Percentiles rank a stretch among this genome's conserved stretches.
phyloP scores from a whole-genome alignment of 2,329 filamentous ascomycete genomes.

The Akanthomyces lecanii region DNA sequence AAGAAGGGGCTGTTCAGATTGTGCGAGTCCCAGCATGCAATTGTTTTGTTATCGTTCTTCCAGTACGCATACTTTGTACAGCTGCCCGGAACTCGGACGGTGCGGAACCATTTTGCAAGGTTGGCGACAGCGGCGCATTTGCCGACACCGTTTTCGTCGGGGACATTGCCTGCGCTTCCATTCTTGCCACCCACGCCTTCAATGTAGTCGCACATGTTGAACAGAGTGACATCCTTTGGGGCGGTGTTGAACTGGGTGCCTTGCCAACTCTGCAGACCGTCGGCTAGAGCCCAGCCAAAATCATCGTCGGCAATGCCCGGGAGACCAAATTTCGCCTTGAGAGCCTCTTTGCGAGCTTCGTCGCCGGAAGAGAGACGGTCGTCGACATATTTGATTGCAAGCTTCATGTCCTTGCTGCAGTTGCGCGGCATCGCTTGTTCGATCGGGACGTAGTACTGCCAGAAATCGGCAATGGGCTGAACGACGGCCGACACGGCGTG shows the following conservation, averaged over 20 bases:
- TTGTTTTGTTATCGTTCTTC: not conserved
- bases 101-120: constrained; percentile 9
- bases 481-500: constrained; percentile 75
- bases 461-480: constrained; percentile 70
- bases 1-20: constrained; percentile 2
- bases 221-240: constrained; percentile 29
- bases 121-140: not conserved
- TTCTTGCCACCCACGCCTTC: constrained; percentile 19
- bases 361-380: constrained; percentile 16
- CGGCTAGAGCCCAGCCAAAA: constrained; percentile 39
- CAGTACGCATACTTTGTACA: constrained; percentile 6
- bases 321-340: constrained; percentile 38
- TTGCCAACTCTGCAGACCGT: constrained; percentile 35
- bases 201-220: constrained; percentile 34
- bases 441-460: constrained; percentile 49
- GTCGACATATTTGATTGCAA: constrained; percentile 37
- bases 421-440: constrained; percentile 44
- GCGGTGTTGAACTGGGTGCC: constrained; percentile 30
- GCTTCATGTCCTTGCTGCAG: constrained; percentile 61
- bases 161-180: not conserved
- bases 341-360: constrained; percentile 21
- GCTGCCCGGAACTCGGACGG: constrained; percentile 12
- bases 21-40: constrained; percentile 14
- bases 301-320: constrained; percentile 43
- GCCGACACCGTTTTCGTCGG: constrained; percentile 12